Base-by-base conservation (phyloP, 306 rosid species). In the Casuarina cunninghamiana region DNA sequence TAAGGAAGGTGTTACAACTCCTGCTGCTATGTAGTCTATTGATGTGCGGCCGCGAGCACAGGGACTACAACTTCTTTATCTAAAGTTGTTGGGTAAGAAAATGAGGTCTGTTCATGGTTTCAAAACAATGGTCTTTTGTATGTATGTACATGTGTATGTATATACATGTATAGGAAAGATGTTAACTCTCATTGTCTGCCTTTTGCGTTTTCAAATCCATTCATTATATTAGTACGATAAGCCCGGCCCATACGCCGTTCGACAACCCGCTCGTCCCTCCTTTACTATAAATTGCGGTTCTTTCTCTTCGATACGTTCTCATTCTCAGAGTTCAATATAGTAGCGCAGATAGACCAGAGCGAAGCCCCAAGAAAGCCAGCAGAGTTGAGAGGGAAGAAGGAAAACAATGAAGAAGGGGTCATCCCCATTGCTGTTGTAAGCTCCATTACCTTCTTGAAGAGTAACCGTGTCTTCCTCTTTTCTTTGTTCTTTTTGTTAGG, bases 1-100 rank as follows among this genome's bases (percentile, higher is more conserved):
- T 77, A 85, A 85, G 74, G 86, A 85, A 54, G 84, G 88, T 54
- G 78, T 10, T 79, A 7, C 82, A n/a, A 17, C 77, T 19, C 57
- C 85, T 13, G 46, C 82, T 71, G 76, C 83, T 32, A 78, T 83
- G 85, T 81, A 84, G 74, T 67, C n/a, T 79, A 10, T 72, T 62
- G n/a, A 35, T 37, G 39, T 65, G 71, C 21, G 48, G 35, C 69
- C 35, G 10, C 49, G 3, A 10, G 21, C 11, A 37, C 32, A 6
- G 9, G 37, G 79, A 17, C 72, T 58, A 16, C 45, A 80, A 69
- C 32, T 26, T 68, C 54, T 48, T 58, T 67, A 41, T 74, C 2
- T 62, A 58, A 19, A 44, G 37, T 51, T 39, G 50, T 45, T 4
- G 39, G 75, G 3, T 5, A 39, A 16, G 12, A 19, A 43, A 72